phyloP scores from a whole-genome alignment of 768 basidiomycete genomes.

The Mrakia hoshinonis region DNA sequence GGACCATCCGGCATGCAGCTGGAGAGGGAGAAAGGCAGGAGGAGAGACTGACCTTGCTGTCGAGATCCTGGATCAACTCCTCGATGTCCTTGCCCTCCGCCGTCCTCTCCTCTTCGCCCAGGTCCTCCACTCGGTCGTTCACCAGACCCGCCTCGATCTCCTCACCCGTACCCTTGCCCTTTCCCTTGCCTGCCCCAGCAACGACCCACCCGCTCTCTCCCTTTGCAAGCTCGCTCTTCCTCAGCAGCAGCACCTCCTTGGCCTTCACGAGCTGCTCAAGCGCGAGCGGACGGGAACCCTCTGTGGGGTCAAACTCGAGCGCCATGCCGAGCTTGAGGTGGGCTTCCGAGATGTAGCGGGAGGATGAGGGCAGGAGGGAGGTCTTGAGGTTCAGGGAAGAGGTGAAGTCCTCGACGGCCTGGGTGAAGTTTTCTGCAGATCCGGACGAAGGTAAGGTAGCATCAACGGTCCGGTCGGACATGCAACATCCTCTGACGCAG shows the following conservation, averaged over 20 bases:
- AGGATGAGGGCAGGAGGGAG: conserved; percentile 69
- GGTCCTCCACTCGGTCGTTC: conserved; percentile 51
- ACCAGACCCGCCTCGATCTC: conserved; percentile 20
- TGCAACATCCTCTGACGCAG: too few species aligned
- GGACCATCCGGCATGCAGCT: too few species aligned
- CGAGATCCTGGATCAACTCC: conserved; percentile 68
- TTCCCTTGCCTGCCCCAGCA: conserved; percentile 55
- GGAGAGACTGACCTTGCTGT: conserved; percentile 57
- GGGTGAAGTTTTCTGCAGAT: conserved; percentile 80
- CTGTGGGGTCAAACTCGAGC: conserved; percentile 67
- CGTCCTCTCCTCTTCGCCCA: conserved; percentile 66
- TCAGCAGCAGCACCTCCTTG: conserved; percentile 55
- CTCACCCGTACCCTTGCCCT: conserved; percentile 44
- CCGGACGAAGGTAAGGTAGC: not conserved
- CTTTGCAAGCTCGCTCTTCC: conserved; percentile 29
- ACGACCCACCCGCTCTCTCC: not conserved
- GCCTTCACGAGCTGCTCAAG: conserved; percentile 73
- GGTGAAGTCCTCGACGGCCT: conserved; percentile 80
- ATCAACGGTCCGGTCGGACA: too few species aligned
- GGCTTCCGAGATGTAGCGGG: conserved; percentile 83
- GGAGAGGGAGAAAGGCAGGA: not conserved
- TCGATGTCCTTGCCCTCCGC: conserved; percentile 69
- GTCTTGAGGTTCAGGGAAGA: conserved; percentile 65
- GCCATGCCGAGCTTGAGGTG: conserved; percentile 92
- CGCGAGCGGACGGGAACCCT: conserved; percentile 67